Percentiles rank a stretch among this genome's conserved stretches.
These are phyloP conservation scores for Naganishia onofrii DNA, from an alignment of 768 basidiomycete species.

Conservation along the genomic window DNA sequence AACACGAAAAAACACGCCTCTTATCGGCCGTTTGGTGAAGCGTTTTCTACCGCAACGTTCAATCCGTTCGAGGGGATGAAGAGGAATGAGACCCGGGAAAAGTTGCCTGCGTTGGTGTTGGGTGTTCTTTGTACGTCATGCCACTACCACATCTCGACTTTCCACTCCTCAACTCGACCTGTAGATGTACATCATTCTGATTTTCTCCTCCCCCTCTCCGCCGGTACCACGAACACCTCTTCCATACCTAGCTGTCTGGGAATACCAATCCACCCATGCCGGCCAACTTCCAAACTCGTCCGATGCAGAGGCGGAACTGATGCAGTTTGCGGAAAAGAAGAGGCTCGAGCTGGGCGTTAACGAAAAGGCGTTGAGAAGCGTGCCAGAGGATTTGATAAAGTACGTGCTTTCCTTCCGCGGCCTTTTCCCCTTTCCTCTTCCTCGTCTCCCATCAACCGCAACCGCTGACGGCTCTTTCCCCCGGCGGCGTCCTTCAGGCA, in stretches of 20 bases:
- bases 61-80: constrained; percentile 68
- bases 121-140: constrained; percentile 66
- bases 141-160: not conserved
- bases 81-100: constrained; percentile 73
- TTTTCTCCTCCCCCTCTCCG: too few species aligned
- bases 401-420: constrained; percentile 47
- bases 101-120: constrained; percentile 73
- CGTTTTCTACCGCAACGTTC: constrained; percentile 47
- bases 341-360: constrained; percentile 67
- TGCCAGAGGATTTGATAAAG: constrained; percentile 64
- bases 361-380: constrained; percentile 38
- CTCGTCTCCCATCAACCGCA: too few species aligned
- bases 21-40: constrained; percentile 56
- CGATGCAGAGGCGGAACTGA: constrained; percentile 60
- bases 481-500: constrained; percentile 63
- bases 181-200: not conserved
- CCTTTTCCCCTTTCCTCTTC: not conserved
- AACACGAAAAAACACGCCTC: constrained; percentile 60
- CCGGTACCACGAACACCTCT: too few species aligned
- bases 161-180: not conserved
- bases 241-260: constrained; percentile 69
- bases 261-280: constrained; percentile 66
- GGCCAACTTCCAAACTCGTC: constrained; percentile 61
- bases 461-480: too few species aligned
- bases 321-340: constrained; percentile 64